A percentile compares a stretch with the other conserved stretches of the same genome.
Conservation (phyloP, 192 early-diverging fungal genomes). For the Entomortierella lignicola region DNA sequence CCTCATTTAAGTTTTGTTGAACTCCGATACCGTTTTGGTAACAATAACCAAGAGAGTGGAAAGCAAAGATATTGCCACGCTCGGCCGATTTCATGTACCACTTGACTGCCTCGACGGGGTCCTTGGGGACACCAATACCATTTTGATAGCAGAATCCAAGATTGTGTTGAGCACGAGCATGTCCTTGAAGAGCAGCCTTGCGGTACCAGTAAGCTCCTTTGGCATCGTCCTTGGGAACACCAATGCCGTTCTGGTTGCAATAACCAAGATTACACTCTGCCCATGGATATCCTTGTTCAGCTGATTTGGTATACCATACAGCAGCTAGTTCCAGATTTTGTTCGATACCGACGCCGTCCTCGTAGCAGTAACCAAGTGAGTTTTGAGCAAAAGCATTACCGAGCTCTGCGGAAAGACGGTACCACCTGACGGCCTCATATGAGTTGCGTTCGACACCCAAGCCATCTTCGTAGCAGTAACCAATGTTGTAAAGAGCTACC, state of each 20-base stretch:
- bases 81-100: slow-evolving; percentile 69
- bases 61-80: slow-evolving; percentile 68
- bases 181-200: slow-evolving; percentile 74
- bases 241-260: slow-evolving; percentile 77
- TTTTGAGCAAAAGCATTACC: slow-evolving; percentile 91
- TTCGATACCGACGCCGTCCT: slow-evolving; percentile 82
- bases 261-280: slow-evolving; percentile 85
- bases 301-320: slow-evolving; percentile 68
- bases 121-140: slow-evolving; percentile 78
- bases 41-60: slow-evolving; percentile 70
- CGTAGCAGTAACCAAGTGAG: slow-evolving; percentile 85
- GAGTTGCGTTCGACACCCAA: slow-evolving; percentile 68
- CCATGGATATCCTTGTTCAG: slow-evolving; percentile 72
- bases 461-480: slow-evolving; percentile 75
- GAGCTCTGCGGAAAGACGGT: slow-evolving; percentile 69
- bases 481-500: slow-evolving; percentile 72
- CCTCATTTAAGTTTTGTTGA: slow-evolving; percentile 59
- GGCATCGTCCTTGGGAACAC: slow-evolving; percentile 61
- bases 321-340: slow-evolving; percentile 67
- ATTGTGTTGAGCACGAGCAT: slow-evolving; percentile 71
- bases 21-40: slow-evolving; percentile 74
- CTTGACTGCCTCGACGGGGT: slow-evolving; percentile 60
- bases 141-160: slow-evolving; percentile 91
- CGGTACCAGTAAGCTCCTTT: slow-evolving; percentile 73
- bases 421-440: slow-evolving; percentile 73